Base-by-base conservation (phyloP, 225 moss, liverwort and hornwort species). In the Asterella californica region DNA sequence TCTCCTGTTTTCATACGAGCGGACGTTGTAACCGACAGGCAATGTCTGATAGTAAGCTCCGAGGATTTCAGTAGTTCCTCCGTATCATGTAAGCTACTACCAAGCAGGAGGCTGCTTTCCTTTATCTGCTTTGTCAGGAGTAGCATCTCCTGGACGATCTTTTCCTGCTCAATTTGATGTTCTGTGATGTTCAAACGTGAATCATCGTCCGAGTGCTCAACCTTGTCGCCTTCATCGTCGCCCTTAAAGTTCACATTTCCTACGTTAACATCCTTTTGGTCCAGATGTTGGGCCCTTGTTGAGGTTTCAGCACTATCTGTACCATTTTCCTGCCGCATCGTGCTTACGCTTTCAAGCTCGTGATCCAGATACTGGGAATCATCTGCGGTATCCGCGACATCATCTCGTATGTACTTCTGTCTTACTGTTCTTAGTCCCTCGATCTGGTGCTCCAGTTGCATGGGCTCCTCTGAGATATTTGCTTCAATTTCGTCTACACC, bases 21-120 rank as follows among this genome's bases (percentile, higher is more conserved):
- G 32, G 68, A 67, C 11, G 53, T 69, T 34, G 79, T 79, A 25
- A 32, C 79, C 14, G 79, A 79, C 17, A 79, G 52, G 36, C 79
- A 79, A 17, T 79, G 67, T 14, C 25, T 34, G 18, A 79, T 68
- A 17, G 67, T 69, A 19, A 33, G 32, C 50, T 79, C 79, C 32
- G 79, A 79, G 21, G 79, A 79, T 6, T 34, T 36, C 33, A 79
- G 7, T 1, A 79, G 33, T 69, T 49, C 50, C 67, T 49, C 59
- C 2, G 69, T 79, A 33, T 53, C 18, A 55, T 55, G 68, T 42
- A 79, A 79, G 54, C 79, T 79, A 70, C 36, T 69, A 19, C 69
- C 79, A 24, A 79, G 37, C 68, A 69, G 53, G 52, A 52, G 79
- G 70, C 79, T 79, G 24, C 34, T 68, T 69, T 79, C 79, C 70